Conservation (phyloP, 2,329 filamentous ascomycete genomes). For the Hymenoscyphus scutula region DNA sequence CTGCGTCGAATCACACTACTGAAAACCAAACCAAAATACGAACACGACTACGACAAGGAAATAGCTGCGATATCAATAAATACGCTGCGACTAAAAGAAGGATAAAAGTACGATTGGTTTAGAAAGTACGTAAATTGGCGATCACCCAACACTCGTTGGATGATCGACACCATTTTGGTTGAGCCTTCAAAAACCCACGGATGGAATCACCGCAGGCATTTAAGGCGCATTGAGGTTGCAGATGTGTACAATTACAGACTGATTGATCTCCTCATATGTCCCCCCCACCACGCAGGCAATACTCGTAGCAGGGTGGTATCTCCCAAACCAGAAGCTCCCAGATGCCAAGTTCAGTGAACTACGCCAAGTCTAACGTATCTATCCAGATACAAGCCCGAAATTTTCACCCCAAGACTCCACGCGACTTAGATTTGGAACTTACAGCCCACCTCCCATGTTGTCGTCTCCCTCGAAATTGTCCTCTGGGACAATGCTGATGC, state of each 20-base stretch:
- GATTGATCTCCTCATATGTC: neutral
- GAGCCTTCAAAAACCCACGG: neutral
- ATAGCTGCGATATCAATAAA: no score
- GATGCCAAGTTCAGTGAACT: neutral
- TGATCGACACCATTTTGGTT: neutral
- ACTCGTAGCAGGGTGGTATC: neutral
- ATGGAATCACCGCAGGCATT: neutral
- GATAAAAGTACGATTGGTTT: neutral
- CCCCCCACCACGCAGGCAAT: neutral
- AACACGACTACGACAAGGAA: neutral
- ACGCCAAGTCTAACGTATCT: constrained; percentile 4
- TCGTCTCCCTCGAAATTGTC: constrained; percentile 32
- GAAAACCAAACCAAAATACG: neutral
- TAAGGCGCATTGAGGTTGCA: neutral
- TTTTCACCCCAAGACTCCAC: constrained; percentile 1
- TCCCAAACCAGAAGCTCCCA: neutral
- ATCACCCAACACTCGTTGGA: neutral
- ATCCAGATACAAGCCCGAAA: neutral
- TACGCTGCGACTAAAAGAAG: neutral
- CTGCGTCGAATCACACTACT: no score
- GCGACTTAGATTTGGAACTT: neutral
- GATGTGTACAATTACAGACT: constrained; percentile 2
- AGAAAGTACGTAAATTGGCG: neutral
- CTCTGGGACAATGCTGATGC: constrained; percentile 31
- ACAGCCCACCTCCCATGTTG: constrained; percentile 13